A percentile compares a stretch with the other conserved stretches of the same genome.
These are phyloP conservation scores for Didymella segeticola DNA, from an alignment of 2,329 filamentous ascomycete genomes.

Conservation along the genomic window DNA sequence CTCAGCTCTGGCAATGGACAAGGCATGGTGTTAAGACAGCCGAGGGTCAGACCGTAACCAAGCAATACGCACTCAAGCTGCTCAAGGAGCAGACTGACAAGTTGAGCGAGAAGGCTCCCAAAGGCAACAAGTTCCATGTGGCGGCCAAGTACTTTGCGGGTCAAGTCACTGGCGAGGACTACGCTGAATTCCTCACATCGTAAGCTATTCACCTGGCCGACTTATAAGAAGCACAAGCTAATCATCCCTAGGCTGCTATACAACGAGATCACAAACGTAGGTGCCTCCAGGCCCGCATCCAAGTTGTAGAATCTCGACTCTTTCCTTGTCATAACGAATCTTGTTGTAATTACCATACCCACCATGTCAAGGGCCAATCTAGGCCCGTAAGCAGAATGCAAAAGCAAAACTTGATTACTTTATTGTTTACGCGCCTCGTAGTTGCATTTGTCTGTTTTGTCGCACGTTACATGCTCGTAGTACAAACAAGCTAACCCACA, in stretches of 20 bases:
- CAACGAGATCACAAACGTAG: constrained; percentile 82
- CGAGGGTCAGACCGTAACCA: constrained; percentile 92
- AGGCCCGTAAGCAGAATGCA: constrained; percentile 14
- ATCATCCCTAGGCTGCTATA: constrained; percentile 71
- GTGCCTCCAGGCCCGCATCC: constrained; percentile 63
- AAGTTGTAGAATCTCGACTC: constrained; percentile 48
- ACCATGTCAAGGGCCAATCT: constrained; percentile 5
- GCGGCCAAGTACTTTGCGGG: constrained; percentile 91
- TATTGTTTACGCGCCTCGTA: not conserved
- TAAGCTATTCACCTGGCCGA: constrained; percentile 54
- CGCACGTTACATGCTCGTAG: not conserved
- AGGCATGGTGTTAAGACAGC: constrained; percentile 75
- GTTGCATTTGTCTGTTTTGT: not conserved
- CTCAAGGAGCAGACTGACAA: constrained; percentile 84
- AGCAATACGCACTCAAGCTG: constrained; percentile 85
- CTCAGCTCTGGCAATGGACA: constrained; percentile 97
- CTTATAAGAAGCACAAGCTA: constrained; percentile 6
- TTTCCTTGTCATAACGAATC: constrained; percentile 3
- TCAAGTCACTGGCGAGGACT: constrained; percentile 96
- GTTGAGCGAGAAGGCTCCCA: constrained; percentile 74
- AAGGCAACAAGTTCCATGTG: constrained; percentile 90
- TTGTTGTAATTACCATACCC: constrained; percentile 18
- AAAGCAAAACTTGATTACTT: constrained; percentile 8
- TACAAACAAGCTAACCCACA: not conserved
- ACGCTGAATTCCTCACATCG: constrained; percentile 93